Base-by-base conservation (phyloP, 2,329 filamentous ascomycete genomes). In the Paracamarosporium sp. region DNA sequence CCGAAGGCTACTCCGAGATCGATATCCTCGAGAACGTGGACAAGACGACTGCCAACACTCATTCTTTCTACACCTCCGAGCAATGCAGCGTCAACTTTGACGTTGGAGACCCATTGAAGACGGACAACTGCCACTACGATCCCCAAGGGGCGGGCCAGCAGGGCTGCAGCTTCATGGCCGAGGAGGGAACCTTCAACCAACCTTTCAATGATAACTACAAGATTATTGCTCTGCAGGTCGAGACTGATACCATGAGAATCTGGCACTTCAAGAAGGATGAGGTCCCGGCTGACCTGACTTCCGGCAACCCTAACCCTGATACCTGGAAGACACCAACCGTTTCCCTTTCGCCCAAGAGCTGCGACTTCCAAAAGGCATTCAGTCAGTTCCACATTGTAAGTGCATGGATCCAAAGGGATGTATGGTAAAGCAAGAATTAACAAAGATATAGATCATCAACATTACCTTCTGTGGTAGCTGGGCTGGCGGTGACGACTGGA, bases 401-500 rank as follows among this genome's bases (percentile, higher is more conserved):
- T 40, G 8, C n/a, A n/a, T n/a, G n/a, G n/a, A n/a, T 33, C 22
- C 1, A 13, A 4, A 15, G 3, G 4, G 3, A 20, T 11, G 13
- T 13, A 7, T 11, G 12, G 13, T 5, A 30, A 7, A 12, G 1
- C 2, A 7, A 3, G 2, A 9, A 22, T 24, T 50, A 20, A 50
- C 8, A 13, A 20, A 20, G 15, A 9, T 11, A 38, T 15, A 40
- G 47, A 50, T 50, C 25, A 50, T 50, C 33, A 40, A 50, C 24
- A 50, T 50, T 13, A 50, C 47, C 8, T 50, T 50, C 33, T 50
- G 47, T 15, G 47, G 47, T 12, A 40, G 47, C 47, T 50, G 47
- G 47, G 47, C 47, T 38, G 47, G 47, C 8, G 47, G 47, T 9
- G 33, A 7, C 15, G 33, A 38, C 24, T 50, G 47, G 47, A 28